Conservation (phyloP, 2,329 filamentous ascomycete genomes). For the Alternaria longipes region DNA sequence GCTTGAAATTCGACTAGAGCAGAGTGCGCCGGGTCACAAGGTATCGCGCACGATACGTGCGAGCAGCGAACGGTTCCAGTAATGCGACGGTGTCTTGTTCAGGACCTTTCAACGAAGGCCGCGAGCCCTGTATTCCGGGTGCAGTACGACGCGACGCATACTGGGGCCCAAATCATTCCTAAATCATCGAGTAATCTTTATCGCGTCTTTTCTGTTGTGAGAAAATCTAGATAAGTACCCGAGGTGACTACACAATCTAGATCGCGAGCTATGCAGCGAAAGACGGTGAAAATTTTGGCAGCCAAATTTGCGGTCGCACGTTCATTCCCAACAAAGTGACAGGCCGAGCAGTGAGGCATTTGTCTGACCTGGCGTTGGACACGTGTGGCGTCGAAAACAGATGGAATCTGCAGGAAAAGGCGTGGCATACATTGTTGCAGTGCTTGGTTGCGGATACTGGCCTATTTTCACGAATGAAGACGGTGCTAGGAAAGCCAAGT, state of each 20-base stretch:
- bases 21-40: not conserved
- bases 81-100: not conserved
- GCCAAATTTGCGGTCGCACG: not conserved
- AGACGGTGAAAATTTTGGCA: constrained; percentile 5
- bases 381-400: constrained; percentile 6
- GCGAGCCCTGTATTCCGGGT: not conserved
- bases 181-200: not conserved
- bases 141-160: not conserved
- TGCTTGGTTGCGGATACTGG: constrained; percentile 24
- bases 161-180: not conserved
- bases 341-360: not conserved
- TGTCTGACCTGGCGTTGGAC: constrained; percentile 1
- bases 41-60: not conserved
- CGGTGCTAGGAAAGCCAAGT: constrained; percentile 21
- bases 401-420: constrained; percentile 3
- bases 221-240: not conserved
- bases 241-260: not conserved
- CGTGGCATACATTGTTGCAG: constrained; percentile 12
- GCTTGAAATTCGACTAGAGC: not conserved
- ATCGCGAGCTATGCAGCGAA: constrained; percentile 1
- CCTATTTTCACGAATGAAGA: constrained; percentile 23
- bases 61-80: not conserved
- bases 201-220: not conserved
- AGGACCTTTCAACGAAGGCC: not conserved
- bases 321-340: not conserved